Evolutionary conservation across 371 early-diverging fungal genomes (phyloP), one percentile per base, ranked within the genome.

Genomic region (Capniomyces stellatus): DNA sequence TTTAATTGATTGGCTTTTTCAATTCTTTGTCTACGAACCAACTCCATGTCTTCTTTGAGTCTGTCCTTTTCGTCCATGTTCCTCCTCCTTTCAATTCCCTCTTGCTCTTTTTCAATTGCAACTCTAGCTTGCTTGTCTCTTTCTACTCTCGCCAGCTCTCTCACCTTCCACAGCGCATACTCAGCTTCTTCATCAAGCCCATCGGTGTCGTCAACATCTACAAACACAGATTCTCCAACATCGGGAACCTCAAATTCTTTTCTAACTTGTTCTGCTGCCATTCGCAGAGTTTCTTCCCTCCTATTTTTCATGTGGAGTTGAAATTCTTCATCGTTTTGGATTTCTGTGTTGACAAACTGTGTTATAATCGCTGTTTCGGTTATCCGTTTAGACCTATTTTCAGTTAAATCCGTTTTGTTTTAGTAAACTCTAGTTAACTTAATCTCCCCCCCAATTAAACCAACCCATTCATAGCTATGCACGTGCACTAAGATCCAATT

Each of bases 161-260:
- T 82, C n/a, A 86, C 69, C 62, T 82, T 87, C 96, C 96, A 95
- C 0, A 80, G 80, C 46, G 81, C 83, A 63, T 77, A 85, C 63
- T 95, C 96, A 2, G 79, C 89, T 29, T 81, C 83, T 53, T 83
- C 82, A 57, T 92, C 83, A 10, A 84, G 35, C 21, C 78, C 84
- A 67, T 95, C 96, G 0, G 90, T 89, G 70, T 95, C 96, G 64
- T 92, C 94, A 0, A 89, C 78, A 29, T 75, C 77, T 19, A 44
- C 3, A 24, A 30, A 44, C 29, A 42, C 50, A n/a, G 39, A 42
- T 13, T 48, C 30, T 15, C 54, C 59, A 19, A 51, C 29, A 31
- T 63, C 63, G 4, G 54, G 52, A 31, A 49, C 61, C 43, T 54
- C 54, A n/a, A 54, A 55, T 3, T 56, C 59, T 15, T 58, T 58